Evolutionary conservation across 805 yeast species (phyloP).

Genomic region (Candida peoriensis): DNA sequence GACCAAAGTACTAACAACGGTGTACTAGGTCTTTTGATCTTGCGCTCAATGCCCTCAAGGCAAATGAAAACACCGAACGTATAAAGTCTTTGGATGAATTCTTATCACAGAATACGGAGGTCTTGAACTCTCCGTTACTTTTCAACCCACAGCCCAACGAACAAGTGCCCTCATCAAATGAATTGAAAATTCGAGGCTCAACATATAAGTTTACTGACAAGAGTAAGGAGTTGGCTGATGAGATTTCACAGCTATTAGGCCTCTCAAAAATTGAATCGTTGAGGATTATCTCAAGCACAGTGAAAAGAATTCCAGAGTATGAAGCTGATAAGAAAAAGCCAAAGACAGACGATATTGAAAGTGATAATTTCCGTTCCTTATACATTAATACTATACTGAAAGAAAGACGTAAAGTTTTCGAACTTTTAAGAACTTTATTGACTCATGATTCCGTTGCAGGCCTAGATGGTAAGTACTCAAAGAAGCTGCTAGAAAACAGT

Average conservation of each 20-base stretch:
- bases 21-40: constrained; percentile 21
- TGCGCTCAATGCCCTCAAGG: constrained; percentile 17
- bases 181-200: constrained; percentile 36
- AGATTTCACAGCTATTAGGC: constrained; percentile 33
- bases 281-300: constrained; percentile 40
- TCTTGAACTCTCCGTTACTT: constrained; percentile 10
- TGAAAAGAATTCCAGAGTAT: constrained; percentile 31
- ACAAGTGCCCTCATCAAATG: constrained; percentile 10
- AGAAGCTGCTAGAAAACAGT: constrained; percentile 17
- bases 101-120: constrained; percentile 9
- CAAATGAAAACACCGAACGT: constrained; percentile 12
- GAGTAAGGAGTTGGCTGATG: constrained; percentile 34
- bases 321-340: constrained; percentile 1
- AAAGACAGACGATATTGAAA: constrained; percentile 5
- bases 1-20: constrained; percentile 7
- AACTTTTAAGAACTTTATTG: constrained; percentile 30
- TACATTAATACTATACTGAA: constrained; percentile 37
- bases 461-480: constrained; percentile 19
- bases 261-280: constrained; percentile 41
- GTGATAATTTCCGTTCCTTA: constrained; percentile 7
- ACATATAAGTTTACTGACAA: constrained; percentile 31
- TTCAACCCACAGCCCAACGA: constrained; percentile 3
- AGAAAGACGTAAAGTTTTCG: constrained; percentile 48
- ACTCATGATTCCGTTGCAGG: constrained; percentile 21
- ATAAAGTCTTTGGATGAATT: constrained; percentile 15